Base-by-base conservation (phyloP, 768 basidiomycete genomes). In the Udeniomyces megalosporus region DNA sequence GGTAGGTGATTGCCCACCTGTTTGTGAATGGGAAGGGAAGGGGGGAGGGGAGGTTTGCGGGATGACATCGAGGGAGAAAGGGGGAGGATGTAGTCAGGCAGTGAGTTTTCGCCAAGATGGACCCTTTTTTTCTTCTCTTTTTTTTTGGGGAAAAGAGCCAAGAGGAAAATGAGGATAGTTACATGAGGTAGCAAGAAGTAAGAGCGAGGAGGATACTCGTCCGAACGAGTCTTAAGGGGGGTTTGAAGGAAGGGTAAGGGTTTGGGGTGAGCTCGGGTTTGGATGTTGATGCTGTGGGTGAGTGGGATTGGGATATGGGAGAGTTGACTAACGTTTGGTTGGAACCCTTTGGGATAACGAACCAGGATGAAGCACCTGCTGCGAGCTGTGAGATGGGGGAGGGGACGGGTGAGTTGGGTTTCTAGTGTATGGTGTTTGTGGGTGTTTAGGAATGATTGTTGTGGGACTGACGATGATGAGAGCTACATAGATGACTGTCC, bases 1-100 rank as follows among this genome's bases (percentile, higher is more conserved):
- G 79, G 75, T 93, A 97, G n/a, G 92, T 91, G 70, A 93, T 82
- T 76, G 85, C 85, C 92, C 92, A 97, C 70, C 70, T 71, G n/a
- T n/a, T 34, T 5, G 2, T 4, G 29, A 24, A 48, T 6, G 6
- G 32, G 31, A 35, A 32, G 6, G 1, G 35, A 17, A n/a, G 32
- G 3, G 11, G 20, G 52, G 17, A 2, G 28, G n/a, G 12, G n/a
- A 38, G 53, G 2, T 8, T n/a, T n/a, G n/a, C n/a, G n/a, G n/a
- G n/a, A n/a, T n/a, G n/a, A n/a, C n/a, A n/a, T n/a, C n/a, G n/a
- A n/a, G n/a, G n/a, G 29, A 14, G 46, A n/a, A 24, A 34, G 58
- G 35, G 31, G 20, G 29, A 14, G 46, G 29, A n/a, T n/a, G n/a
- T n/a, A n/a, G n/a, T n/a, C n/a, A n/a, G n/a, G n/a, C n/a, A n/a